A percentile compares a stretch with the other conserved stretches of the same genome.
Conservation (phyloP, 2,329 filamentous ascomycete species). For the Nothomitra cinnamomea region DNA sequence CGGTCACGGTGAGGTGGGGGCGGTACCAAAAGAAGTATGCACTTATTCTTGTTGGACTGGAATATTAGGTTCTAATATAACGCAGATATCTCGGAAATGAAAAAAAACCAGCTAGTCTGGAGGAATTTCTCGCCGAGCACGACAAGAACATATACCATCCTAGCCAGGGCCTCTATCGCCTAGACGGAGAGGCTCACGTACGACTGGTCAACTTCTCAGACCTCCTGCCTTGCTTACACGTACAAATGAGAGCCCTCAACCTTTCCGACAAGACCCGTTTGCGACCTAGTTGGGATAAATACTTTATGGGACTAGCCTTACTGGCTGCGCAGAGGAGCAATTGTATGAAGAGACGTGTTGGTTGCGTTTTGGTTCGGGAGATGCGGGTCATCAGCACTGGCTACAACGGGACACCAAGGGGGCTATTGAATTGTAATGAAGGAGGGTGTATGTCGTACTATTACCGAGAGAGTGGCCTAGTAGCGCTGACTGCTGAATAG, state of each 20-base stretch:
- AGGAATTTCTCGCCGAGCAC: slow-evolving; percentile 42
- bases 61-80: neutral
- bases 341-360: slow-evolving; percentile 95
- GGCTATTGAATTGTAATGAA: slow-evolving; percentile 77
- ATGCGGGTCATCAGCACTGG: slow-evolving; percentile 84
- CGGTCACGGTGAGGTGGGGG: slow-evolving; percentile 66
- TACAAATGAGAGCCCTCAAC: slow-evolving; percentile 55
- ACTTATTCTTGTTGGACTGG: neutral
- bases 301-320: slow-evolving; percentile 94
- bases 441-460: slow-evolving; percentile 50
- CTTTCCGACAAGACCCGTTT: slow-evolving; percentile 64
- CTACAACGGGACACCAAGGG: slow-evolving; percentile 92
- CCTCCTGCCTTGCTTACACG: slow-evolving; percentile 53
- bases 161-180: slow-evolving; percentile 46
- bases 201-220: slow-evolving; percentile 73
- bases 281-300: slow-evolving; percentile 84
- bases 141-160: slow-evolving; percentile 63
- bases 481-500: slow-evolving; percentile 17
- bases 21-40: slow-evolving; percentile 46
- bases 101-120: slow-evolving; percentile 23
- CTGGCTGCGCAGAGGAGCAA: slow-evolving; percentile 82
- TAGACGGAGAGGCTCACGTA: slow-evolving; percentile 68
- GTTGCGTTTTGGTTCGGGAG: slow-evolving; percentile 78
- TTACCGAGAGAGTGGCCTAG: neutral
- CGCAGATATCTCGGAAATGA: neutral